Percentiles rank a stretch among this genome's conserved stretches.
Conservation (phyloP, 2,329 filamentous ascomycete genomes). For the Escovopsis sp. region DNA sequence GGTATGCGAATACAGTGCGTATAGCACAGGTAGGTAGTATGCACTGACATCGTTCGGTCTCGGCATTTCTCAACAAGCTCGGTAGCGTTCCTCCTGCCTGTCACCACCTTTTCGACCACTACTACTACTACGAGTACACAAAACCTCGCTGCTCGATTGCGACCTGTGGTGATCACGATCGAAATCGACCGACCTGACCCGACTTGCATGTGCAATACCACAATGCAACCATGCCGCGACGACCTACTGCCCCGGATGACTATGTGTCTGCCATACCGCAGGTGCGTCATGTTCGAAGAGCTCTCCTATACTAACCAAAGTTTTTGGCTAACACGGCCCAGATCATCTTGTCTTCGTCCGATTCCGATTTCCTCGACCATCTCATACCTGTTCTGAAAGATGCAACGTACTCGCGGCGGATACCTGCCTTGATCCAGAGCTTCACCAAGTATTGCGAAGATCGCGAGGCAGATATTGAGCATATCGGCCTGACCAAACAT, state of each 20-base stretch:
- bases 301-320: slow-evolving; percentile 1
- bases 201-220: neutral
- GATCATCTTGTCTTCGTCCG: slow-evolving; percentile 86
- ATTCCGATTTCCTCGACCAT: slow-evolving; percentile 89
- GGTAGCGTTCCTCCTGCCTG: no score
- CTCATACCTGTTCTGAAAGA: slow-evolving; percentile 89
- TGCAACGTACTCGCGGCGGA: slow-evolving; percentile 62
- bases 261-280: slow-evolving; percentile 32
- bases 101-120: no score
- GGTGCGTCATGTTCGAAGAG: slow-evolving; percentile 16
- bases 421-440: slow-evolving; percentile 59
- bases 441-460: slow-evolving; percentile 62
- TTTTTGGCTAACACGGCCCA: slow-evolving; percentile 22
- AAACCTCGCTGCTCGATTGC: no score
- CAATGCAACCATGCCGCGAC: slow-evolving; percentile 25
- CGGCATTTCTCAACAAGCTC: no score
- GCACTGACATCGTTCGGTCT: no score
- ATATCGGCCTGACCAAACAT: slow-evolving; percentile 87
- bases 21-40: no score
- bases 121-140: no score
- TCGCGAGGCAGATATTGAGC: slow-evolving; percentile 82
- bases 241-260: slow-evolving; percentile 31
- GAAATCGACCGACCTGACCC: no score
- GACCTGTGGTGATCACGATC: neutral
- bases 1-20: no score